phyloP scores from a whole-genome alignment of 495 filamentous ascomycete genomes.

The Penicillium maclennaniae region DNA sequence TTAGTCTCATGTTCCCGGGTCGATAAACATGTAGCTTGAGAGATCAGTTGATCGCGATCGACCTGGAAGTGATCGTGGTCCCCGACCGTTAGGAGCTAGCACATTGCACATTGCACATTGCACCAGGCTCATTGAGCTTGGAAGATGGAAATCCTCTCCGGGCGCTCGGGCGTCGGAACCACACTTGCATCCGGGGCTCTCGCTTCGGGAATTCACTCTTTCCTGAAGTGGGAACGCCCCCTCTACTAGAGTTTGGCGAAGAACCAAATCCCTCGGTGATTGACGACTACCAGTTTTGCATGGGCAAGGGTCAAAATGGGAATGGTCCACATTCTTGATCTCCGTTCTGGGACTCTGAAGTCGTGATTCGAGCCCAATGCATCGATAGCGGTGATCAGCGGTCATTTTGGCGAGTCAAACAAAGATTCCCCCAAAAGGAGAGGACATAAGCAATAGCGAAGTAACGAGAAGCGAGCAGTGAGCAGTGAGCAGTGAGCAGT shows the following conservation, averaged over 20 bases:
- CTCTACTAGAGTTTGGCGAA: slow-evolving; percentile 1
- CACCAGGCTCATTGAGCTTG: no score
- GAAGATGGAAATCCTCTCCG: background rate
- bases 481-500: no score
- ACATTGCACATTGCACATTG: no score
- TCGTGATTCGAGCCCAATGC: slow-evolving; percentile 5
- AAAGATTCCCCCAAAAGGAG: no score
- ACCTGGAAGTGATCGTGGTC: no score
- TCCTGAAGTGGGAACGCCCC: background rate
- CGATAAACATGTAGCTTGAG: no score
- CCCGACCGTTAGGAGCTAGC: no score
- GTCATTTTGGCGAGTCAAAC: background rate
- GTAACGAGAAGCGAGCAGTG: no score
- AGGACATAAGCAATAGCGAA: no score
- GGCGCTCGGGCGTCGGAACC: slow-evolving; percentile 16
- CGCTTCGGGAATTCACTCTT: background rate
- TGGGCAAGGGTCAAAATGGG: background rate
- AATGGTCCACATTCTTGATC: slow-evolving; percentile 7
- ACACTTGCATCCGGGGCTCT: slow-evolving; percentile 12
- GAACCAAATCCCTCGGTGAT: slow-evolving; percentile 11
- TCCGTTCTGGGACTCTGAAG: background rate
- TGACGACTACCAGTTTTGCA: background rate
- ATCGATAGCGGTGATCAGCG: slow-evolving; percentile 16
- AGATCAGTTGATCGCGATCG: no score
- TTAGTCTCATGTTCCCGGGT: no score